A percentile compares a stretch with the other conserved stretches of the same genome.
Evolutionary conservation across 768 basidiomycete species (phyloP).

Genomic region (Mycena leptocephala): DNA sequence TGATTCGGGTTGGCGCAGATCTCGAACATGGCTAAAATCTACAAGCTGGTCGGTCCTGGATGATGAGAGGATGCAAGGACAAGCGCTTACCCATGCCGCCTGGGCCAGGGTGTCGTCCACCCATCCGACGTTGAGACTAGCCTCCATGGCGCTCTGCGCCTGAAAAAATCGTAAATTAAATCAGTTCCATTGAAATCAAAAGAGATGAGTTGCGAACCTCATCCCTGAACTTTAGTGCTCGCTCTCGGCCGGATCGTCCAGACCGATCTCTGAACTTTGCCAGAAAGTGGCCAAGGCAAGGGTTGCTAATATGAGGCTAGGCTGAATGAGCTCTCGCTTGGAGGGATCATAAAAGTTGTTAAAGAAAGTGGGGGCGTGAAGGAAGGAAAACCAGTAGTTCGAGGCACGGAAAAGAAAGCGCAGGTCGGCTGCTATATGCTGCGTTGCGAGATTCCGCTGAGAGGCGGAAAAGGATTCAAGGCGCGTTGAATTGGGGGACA

Average conservation of each 20-base stretch:
- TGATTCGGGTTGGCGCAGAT: slow-evolving; percentile 79
- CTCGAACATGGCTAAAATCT: slow-evolving; percentile 84
- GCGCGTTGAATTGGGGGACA: slow-evolving; percentile 51
- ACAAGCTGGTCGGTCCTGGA: background rate
- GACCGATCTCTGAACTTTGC: slow-evolving; percentile 76
- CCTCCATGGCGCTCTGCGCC: slow-evolving; percentile 80
- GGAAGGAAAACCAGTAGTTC: slow-evolving; percentile 83
- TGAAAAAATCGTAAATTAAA: background rate
- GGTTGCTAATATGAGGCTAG: slow-evolving; percentile 73
- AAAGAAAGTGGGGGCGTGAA: slow-evolving; percentile 82
- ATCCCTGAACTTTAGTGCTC: slow-evolving; percentile 75
- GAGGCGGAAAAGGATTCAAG: slow-evolving; percentile 53
- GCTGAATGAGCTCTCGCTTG: slow-evolving; percentile 73
- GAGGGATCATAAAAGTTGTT: slow-evolving; percentile 70
- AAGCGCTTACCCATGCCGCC: slow-evolving; percentile 77
- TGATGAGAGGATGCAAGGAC: slow-evolving; percentile 1
- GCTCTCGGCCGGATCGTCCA: slow-evolving; percentile 67
- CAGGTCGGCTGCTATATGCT: slow-evolving; percentile 68
- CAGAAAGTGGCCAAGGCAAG: slow-evolving; percentile 80
- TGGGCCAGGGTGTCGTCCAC: slow-evolving; percentile 83
- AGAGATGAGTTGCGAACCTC: slow-evolving; percentile 44
- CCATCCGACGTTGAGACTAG: slow-evolving; percentile 80
- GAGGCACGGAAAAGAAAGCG: slow-evolving; percentile 76
- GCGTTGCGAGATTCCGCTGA: slow-evolving; percentile 64
- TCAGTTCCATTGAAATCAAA: background rate